A percentile compares a stretch with the other conserved stretches of the same genome.
Conservation (phyloP, 352 stramenopile species). For the Phytophthora pisi region DNA sequence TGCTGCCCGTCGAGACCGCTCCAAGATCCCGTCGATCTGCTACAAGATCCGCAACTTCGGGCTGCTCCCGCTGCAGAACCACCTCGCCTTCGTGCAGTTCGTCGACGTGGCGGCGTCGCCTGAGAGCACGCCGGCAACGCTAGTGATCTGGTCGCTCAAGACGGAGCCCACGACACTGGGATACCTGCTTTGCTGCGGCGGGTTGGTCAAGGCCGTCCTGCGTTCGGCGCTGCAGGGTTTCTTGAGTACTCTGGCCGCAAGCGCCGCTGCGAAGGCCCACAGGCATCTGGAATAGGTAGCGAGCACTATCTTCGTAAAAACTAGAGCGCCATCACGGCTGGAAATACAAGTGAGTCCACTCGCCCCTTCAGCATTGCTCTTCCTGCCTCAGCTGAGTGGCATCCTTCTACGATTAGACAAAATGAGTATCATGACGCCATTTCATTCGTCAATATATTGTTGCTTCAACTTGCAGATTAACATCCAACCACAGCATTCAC, state of each 20-base stretch:
- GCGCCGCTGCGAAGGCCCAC: conserved; percentile 17
- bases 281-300: conserved; percentile 33
- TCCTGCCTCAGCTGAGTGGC: no score
- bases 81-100: conserved; percentile 73
- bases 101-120: conserved; percentile 50
- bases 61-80: conserved; percentile 50
- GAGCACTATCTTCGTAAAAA: background rate
- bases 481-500: background rate
- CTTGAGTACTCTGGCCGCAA: conserved; percentile 31
- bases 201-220: conserved; percentile 41
- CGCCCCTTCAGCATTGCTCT: no score
- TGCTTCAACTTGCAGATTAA: background rate
- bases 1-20: conserved; percentile 21
- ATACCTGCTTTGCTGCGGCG: conserved; percentile 57
- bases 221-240: conserved; percentile 41
- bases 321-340: conserved; percentile 1
- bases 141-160: conserved; percentile 61
- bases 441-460: conserved; percentile 4
- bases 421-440: background rate
- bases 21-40: conserved; percentile 55
- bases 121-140: conserved; percentile 44
- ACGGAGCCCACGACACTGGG: conserved; percentile 42
- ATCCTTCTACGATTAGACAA: background rate
- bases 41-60: conserved; percentile 64
- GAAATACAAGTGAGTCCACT: conserved; percentile 4